These are phyloP conservation scores for Grosmannia clavigera DNA, from an alignment of 2,329 filamentous ascomycete genomes.

Conservation along the genomic window DNA sequence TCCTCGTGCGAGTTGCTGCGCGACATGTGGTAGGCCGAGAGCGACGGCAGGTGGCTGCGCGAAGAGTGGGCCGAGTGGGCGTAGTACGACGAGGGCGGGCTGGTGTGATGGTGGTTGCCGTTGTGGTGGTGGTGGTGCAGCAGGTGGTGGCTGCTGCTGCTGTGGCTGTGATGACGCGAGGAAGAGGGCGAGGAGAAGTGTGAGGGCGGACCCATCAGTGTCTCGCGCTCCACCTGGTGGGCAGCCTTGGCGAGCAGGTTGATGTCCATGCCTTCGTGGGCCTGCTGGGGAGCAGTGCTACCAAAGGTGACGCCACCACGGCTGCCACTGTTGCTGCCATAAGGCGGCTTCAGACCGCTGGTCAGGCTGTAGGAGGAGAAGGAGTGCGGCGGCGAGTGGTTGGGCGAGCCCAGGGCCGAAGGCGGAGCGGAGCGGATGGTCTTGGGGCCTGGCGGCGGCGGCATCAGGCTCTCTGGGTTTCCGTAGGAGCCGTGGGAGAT, in stretches of 20 bases:
- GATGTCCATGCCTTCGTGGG: constrained; percentile 37
- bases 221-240: constrained; percentile 50
- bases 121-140: constrained; percentile 17
- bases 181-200: constrained; percentile 29
- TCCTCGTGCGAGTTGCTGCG: constrained; percentile 75
- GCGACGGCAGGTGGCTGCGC: constrained; percentile 56
- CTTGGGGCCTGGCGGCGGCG: constrained; percentile 60
- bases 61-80: constrained; percentile 33
- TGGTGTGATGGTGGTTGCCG: constrained; percentile 8
- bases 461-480: constrained; percentile 57
- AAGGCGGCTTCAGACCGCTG: constrained; percentile 32
- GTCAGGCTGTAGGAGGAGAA: constrained; percentile 58
- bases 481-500: constrained; percentile 32
- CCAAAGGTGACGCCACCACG: background rate
- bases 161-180: constrained; percentile 33
- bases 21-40: constrained; percentile 89
- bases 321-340: constrained; percentile 22
- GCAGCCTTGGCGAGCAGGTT: constrained; percentile 49
- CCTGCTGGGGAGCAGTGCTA: constrained; percentile 17
- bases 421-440: constrained; percentile 80
- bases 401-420: constrained; percentile 81
- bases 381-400: constrained; percentile 88
- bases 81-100: constrained; percentile 30
- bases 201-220: constrained; percentile 25
- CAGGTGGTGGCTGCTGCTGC: constrained; percentile 18